Evolutionary conservation across 2,329 filamentous ascomycete genomes (phyloP), one percentile per base, ranked within the genome.

Genomic region (Elsinoe fawcettii): DNA sequence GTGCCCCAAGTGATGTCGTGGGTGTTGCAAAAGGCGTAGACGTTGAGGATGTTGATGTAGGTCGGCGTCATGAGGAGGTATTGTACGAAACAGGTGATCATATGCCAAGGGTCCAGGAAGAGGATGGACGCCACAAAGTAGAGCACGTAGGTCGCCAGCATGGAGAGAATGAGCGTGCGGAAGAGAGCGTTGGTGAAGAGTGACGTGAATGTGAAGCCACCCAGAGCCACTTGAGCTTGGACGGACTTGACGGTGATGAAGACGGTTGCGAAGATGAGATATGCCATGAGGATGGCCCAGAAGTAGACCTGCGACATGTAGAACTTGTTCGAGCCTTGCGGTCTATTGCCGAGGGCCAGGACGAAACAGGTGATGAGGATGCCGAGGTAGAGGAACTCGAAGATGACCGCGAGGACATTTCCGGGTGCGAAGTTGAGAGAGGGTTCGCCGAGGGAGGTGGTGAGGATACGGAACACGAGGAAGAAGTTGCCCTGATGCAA

Each of bases 281-380:
- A 96, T 58, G 89, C 77, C 88, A 99, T 99, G 69, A 99, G 92
- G 60, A 88, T 79, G 43, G 85, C 89, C 95, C 93, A 99, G 78
- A 99, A 99, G 72, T 90, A 86, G n/a, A 96, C 90, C 88, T 96
- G 96, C 53, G 88, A 88, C 78, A 93, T 87, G 74, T 99, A 99
- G 63, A 95, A 87, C 68, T 84, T 90, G 64, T 93, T 95, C 14
- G 90, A 96, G 49, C 95, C 95, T 66, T 95, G 87, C 6, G 93
- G 93, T 55, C 93, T 84, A 73, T 99, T 99, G 63, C 93, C 93
- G 70, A 99, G 82, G 11, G 93, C 87, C 34, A 99, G 75, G 30
- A 99, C 90, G 71, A 99, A 99, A 72, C 93, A 97, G 11, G 92
- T 91, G 54, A 97, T 86, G 47, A 99, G 77, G 11, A 88, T 92